phyloP scores from a whole-genome alignment of 345 rosid species.

The Turnera subulata region DNA sequence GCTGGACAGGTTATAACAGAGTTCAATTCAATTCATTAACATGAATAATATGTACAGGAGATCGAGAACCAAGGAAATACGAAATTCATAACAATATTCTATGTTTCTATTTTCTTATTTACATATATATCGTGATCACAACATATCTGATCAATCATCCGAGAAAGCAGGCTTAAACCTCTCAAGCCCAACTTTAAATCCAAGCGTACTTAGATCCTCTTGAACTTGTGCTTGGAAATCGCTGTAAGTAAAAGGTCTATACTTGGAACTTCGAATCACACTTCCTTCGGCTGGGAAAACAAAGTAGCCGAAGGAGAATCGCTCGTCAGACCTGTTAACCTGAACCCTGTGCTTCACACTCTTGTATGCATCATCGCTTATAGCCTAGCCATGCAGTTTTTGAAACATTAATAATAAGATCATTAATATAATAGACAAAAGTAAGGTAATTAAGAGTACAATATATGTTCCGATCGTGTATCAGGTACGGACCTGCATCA shows the following conservation, averaged over 20 bases:
- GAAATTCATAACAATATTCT: too few relatives aligned
- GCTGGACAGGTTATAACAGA: too few relatives aligned
- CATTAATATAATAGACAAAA: too few relatives aligned
- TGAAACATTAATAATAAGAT: neutral
- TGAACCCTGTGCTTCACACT: slow-evolving; percentile 70
- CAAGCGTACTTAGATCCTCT: slow-evolving; percentile 48
- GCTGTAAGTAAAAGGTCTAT: slow-evolving; percentile 62
- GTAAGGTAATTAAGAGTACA: too few relatives aligned
- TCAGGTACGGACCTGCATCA: too few relatives aligned
- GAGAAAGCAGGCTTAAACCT: slow-evolving; percentile 44
- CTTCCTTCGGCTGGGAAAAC: slow-evolving; percentile 57
- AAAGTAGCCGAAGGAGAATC: slow-evolving; percentile 75
- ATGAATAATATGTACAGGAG: too few relatives aligned
- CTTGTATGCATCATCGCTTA: slow-evolving; percentile 59
- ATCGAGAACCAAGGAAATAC: too few relatives aligned
- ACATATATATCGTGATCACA: too few relatives aligned
- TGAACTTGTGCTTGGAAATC: slow-evolving; percentile 73
- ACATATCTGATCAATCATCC: neutral
- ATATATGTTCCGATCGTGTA: too few relatives aligned
- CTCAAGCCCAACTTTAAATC: slow-evolving; percentile 63
- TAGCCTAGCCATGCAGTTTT: slow-evolving; percentile 42
- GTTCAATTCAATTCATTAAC: too few relatives aligned
- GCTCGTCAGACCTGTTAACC: slow-evolving; percentile 34
- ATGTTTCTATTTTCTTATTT: too few relatives aligned
- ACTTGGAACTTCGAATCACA: slow-evolving; percentile 56